phyloP scores from a whole-genome alignment of 257 asterid genomes.

The Nicotiana tomentosiformis region DNA sequence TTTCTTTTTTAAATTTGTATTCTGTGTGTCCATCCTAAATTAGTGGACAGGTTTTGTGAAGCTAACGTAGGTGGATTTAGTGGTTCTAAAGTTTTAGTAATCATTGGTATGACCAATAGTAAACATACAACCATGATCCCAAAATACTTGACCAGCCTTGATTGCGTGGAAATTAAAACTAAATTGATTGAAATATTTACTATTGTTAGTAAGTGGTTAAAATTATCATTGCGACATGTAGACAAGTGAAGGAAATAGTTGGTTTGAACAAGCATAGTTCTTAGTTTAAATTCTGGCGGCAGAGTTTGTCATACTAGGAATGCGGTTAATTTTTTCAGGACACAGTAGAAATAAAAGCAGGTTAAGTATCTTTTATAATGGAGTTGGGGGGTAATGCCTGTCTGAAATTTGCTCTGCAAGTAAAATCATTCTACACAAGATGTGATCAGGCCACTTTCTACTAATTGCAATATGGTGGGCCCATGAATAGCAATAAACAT shows the following conservation, averaged over 20 bases:
- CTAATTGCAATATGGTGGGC: constrained; percentile 5
- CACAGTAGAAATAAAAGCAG: too few species aligned
- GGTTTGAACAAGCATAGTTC: too few species aligned
- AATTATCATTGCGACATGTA: too few species aligned
- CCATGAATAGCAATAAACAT: not conserved
- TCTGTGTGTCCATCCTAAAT: not conserved
- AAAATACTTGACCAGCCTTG: not conserved
- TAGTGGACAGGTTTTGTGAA: not conserved
- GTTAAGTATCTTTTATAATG: too few species aligned
- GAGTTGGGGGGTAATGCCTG: not conserved
- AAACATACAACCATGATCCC: not conserved
- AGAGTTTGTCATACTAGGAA: too few species aligned
- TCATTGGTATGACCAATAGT: not conserved
- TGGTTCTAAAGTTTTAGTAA: not conserved
- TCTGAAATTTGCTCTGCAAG: not conserved
- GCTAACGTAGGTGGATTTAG: not conserved
- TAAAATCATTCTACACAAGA: not conserved
- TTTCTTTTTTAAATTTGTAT: not conserved
- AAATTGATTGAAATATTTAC: too few species aligned
- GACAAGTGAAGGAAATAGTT: too few species aligned
- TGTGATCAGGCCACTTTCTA: not conserved
- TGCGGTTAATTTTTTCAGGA: too few species aligned
- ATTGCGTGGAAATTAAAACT: not conserved
- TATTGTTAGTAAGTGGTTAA: too few species aligned
- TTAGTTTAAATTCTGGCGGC: too few species aligned